Conservation (phyloP, 495 filamentous ascomycete genomes). For the Aspergillus panamensis region DNA sequence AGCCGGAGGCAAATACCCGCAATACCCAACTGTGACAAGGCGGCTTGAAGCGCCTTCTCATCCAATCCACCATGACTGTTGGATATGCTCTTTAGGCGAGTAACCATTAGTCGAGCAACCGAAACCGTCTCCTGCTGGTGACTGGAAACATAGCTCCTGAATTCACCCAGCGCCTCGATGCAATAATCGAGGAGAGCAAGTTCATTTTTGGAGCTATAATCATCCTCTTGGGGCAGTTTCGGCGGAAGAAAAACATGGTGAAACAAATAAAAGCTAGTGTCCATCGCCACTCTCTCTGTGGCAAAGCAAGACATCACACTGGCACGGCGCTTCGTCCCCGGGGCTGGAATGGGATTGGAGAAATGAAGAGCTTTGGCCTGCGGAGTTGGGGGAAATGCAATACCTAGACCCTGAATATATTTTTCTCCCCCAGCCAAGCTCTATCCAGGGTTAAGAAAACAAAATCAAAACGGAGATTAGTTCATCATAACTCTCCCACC, state of each 20-base stretch:
- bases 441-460: too few relatives aligned
- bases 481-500: too few relatives aligned
- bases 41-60: constrained; percentile 13
- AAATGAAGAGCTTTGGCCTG: too few relatives aligned
- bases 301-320: too few relatives aligned
- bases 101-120: constrained; percentile 20
- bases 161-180: constrained; percentile 24
- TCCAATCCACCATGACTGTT: too few relatives aligned
- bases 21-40: constrained; percentile 12
- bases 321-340: too few relatives aligned
- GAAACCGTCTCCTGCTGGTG: constrained; percentile 6
- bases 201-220: constrained; percentile 29
- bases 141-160: constrained; percentile 18
- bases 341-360: too few relatives aligned
- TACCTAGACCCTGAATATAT: too few relatives aligned
- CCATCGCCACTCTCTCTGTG: too few relatives aligned
- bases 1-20: neutral
- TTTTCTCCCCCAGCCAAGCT: too few relatives aligned
- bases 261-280: constrained; percentile 22
- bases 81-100: constrained; percentile 13
- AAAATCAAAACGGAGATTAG: too few relatives aligned
- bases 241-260: constrained; percentile 62
- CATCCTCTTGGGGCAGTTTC: constrained; percentile 48
- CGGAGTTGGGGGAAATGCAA: too few relatives aligned
- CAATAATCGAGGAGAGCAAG: constrained; percentile 18